Conservation (phyloP, 2,329 filamentous ascomycete genomes). For the Exutisphaerella laricina region DNA sequence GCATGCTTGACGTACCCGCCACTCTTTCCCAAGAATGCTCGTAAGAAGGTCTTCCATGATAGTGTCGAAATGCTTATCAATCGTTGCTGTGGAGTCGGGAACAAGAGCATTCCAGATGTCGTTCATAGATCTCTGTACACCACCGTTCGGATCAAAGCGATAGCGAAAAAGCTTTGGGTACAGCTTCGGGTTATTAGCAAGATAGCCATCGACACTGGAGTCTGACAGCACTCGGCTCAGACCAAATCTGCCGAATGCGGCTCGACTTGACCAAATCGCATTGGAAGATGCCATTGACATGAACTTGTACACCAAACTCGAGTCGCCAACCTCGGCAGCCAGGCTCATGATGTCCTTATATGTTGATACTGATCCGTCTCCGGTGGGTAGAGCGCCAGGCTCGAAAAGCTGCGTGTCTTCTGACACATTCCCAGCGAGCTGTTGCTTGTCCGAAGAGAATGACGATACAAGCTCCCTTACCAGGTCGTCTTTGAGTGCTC, state of each 20-base stretch:
- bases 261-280: conserved; percentile 94
- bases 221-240: conserved; percentile 88
- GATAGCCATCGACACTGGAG: conserved; percentile 61
- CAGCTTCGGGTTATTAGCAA: conserved; percentile 81
- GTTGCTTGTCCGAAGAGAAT: conserved; percentile 69
- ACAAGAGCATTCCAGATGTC: conserved; percentile 97
- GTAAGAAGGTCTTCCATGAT: conserved; percentile 84
- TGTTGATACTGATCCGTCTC: conserved; percentile 84
- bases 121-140: conserved; percentile 92
- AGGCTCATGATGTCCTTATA: conserved; percentile 97
- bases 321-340: conserved; percentile 94
- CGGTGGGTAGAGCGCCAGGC: conserved; percentile 80
- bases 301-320: conserved; percentile 94
- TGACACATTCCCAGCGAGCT: conserved; percentile 70
- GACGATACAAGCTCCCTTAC: conserved; percentile 82
- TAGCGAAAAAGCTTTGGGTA: conserved; percentile 95
- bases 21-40: conserved; percentile 84
- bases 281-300: conserved; percentile 97
- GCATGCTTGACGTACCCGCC: conserved; percentile 87
- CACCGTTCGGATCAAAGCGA: conserved; percentile 88
- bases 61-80: conserved; percentile 76
- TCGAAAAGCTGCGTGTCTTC: conserved; percentile 92
- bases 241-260: conserved; percentile 90
- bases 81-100: conserved; percentile 71
- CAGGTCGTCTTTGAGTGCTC: conserved; percentile 70